These are phyloP conservation scores for Datura wrightii DNA, from an alignment of 257 asterid species.

Conservation along the genomic window DNA sequence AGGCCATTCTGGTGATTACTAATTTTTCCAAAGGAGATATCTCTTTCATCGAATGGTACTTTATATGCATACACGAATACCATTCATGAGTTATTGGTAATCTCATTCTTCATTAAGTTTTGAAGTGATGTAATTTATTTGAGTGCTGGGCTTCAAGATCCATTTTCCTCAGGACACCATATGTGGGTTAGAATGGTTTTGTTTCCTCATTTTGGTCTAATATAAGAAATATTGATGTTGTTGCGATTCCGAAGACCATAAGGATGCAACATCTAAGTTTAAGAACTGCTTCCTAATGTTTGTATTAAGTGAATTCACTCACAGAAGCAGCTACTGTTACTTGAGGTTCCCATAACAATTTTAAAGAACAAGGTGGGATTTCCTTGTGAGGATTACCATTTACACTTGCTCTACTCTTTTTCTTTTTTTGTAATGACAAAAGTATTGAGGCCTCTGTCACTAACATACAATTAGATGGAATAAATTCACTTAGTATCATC, in stretches of 20 bases:
- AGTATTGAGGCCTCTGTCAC: background rate
- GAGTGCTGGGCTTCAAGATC: background rate
- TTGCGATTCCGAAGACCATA: background rate
- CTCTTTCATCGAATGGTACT: background rate
- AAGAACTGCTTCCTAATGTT: background rate
- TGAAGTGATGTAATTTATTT: background rate
- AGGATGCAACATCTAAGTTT: background rate
- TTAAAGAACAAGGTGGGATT: background rate
- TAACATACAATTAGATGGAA: background rate
- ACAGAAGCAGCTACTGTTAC: background rate
- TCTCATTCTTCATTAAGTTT: background rate
- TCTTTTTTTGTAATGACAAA: background rate
- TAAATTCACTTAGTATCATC: background rate
- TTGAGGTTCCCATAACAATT: background rate
- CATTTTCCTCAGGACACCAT: background rate
- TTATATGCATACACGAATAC: background rate
- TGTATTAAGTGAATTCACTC: slow-evolving; percentile 20
- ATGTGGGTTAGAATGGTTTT: background rate
- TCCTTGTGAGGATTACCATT: slow-evolving; percentile 1
- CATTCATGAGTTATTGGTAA: background rate
- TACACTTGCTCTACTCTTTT: background rate
- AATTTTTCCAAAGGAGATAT: background rate
- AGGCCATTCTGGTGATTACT: background rate
- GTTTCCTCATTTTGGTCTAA: slow-evolving; percentile 8
- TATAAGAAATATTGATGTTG: background rate